Base-by-base conservation (phyloP, 2,329 filamentous ascomycete genomes). In the Microascus cirrosus region DNA sequence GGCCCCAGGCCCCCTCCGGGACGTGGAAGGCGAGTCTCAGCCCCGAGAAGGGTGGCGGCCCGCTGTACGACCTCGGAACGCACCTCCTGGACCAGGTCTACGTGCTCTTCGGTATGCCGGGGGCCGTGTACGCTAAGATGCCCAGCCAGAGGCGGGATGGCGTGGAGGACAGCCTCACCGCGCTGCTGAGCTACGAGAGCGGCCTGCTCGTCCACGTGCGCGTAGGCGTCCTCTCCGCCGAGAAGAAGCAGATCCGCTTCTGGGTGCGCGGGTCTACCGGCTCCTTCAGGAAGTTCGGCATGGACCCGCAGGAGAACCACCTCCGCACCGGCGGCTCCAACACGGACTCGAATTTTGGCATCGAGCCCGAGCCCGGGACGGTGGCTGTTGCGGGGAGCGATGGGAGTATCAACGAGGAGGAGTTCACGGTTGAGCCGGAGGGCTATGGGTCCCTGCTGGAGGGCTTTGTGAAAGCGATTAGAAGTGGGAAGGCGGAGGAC, bases 81-180 rank as follows among this genome's bases (percentile, higher is more conserved):
- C 89, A 93, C 68, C 74, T 92, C 55, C 75, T 92, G 55, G 89
- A 93, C 69, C 89, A 93, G 71, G 83, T 79, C 2, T 87, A 87
- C 66, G 71, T 80, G 45, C 74, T 89, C 3, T 89, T 91, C 61
- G 89, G 89, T 20, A 71, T 84, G 65, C 89, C 89, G 0, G 73
- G 79, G 57, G 75, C 75, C 2, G 81, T 92, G 1, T 89, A 84
- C 10, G 88, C 78, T 12, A 83, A 86, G 60, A 77, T 91, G 13
- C 76, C 83, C n/a, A 81, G 78, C 54, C 85, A 90, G 71, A 78
- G 87, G 36, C 75, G 76, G 55, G 67, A 77, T 58, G 78, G 74
- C 56, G 78, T 80, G 64, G 78, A 80, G 2, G 83, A 87, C 65
- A 77, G 75, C 60, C 70, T 83, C 62, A 84, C 83, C 0, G 81